Evolutionary conservation across 495 filamentous ascomycete species (phyloP), one percentile per base, ranked within the genome.

Genomic region (Penicillium tannophilum): DNA sequence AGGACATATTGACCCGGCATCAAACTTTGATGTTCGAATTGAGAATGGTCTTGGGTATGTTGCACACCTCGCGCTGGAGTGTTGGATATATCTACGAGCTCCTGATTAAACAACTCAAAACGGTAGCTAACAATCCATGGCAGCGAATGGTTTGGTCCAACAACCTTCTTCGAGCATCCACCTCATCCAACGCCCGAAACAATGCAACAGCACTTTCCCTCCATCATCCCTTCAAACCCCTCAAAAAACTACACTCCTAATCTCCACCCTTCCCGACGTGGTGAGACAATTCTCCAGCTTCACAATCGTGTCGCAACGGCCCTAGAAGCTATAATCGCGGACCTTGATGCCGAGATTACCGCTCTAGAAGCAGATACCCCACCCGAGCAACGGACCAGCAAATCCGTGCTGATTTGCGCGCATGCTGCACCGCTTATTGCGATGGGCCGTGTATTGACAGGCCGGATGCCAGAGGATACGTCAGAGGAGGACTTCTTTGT

Each of bases 351-450:
- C 5, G 80, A 88, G 49, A 75, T 83, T 31, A 52, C 67, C 2
- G 67, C 55, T 0, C 16, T 71, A 1, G 76, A 78, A 51, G 63
- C 69, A 5, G 24, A 59, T 8, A 44, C 65, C 1, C 49, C 69
- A 10, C 42, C 52, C 1, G 63, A 68, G 6, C 55, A 63, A 44
- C 61, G 65, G 5, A 71, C 70, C 1, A 74, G 71, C 49, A 88
- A 84, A 49, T 78, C 90, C 0, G 76, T 97, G 16, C 61, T 96
- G 23, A 82, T 98, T 14, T 96, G 90, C 70, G 87, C 91, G n/a
- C 94, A 98, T 76, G 94, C 93, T 0, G 94, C 94, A 20, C 82
- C 85, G 14, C 79, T 97, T 64, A 95, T 98, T 65, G 88, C 89
- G 6, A 86, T 92, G 54, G 94, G 92, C 3, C 82, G 94, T 12